phyloP scores from a whole-genome alignment of 2,329 filamentous ascomycete genomes.

The Neopestalotiopsis rosae region DNA sequence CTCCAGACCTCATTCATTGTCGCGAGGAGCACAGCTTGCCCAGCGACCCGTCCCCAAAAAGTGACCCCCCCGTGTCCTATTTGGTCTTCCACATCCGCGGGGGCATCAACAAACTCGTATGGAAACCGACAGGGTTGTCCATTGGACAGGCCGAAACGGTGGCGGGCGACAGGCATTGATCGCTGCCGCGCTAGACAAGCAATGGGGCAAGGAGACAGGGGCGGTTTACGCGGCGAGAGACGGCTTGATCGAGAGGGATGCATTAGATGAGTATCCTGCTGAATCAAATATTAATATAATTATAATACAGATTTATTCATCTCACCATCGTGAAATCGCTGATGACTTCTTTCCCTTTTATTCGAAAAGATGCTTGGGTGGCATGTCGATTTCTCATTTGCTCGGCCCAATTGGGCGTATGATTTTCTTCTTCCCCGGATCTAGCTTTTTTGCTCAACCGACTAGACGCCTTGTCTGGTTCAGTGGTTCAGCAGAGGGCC shows the following conservation, averaged over 20 bases:
- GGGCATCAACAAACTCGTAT: constrained; percentile 16
- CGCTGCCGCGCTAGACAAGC: constrained; percentile 19
- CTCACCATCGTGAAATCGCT: background rate
- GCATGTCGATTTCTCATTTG: background rate
- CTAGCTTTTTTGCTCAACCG: background rate
- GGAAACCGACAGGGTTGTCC: background rate
- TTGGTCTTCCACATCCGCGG: constrained; percentile 13
- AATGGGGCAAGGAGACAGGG: constrained; percentile 10
- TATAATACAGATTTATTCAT: constrained; percentile 8
- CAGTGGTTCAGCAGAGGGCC: background rate
- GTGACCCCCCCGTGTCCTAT: background rate
- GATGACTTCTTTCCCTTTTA: background rate
- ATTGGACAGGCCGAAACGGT: constrained; percentile 15
- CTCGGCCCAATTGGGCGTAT: background rate
- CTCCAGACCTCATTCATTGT: background rate
- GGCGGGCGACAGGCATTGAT: constrained; percentile 20
- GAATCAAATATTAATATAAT: constrained; percentile 8
- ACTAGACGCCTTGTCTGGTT: background rate
- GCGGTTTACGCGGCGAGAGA: constrained; percentile 15
- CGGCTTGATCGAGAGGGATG: constrained; percentile 11
- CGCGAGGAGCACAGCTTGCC: background rate
- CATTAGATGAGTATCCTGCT: constrained; percentile 5
- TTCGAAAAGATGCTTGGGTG: background rate
- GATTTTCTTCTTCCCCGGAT: background rate
- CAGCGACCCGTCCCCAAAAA: background rate